Evolutionary conservation across 1,139 yeast species (phyloP).

Genomic region (Candida buenavistaensis): DNA sequence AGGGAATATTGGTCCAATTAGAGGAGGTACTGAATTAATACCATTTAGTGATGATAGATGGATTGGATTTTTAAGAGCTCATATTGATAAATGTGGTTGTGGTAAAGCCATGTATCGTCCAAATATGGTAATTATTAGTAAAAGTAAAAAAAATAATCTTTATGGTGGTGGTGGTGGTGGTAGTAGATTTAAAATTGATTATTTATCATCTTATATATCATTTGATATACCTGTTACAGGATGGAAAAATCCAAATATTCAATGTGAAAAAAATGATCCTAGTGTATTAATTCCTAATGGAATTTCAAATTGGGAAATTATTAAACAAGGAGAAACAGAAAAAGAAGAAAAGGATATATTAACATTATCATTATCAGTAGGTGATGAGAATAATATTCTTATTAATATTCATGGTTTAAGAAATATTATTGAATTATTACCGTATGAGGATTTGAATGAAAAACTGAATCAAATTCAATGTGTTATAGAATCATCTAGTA

Average conservation of each 20-base stretch:
- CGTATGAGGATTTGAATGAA: constrained; percentile 3
- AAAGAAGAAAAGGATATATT: constrained; percentile 25
- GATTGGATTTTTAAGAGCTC: constrained; percentile 52
- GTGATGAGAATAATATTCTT: constrained; percentile 37
- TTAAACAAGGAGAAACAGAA: no score
- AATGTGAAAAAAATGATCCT: constrained; percentile 26
- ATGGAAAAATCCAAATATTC: constrained; percentile 28
- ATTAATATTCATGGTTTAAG: constrained; percentile 18
- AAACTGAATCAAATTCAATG: constrained; percentile 14
- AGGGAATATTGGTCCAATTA: constrained; percentile 27
- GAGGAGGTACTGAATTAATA: constrained; percentile 54
- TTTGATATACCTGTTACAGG: constrained; percentile 34
- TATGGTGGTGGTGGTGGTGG: no score
- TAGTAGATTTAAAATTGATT: background rate
- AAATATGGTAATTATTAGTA: constrained; percentile 35
- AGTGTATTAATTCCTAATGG: constrained; percentile 42
- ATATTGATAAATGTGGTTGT: constrained; percentile 49
- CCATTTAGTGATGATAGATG: constrained; percentile 44
- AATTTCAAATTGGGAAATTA: constrained; percentile 29
- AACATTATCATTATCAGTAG: constrained; percentile 33
- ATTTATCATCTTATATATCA: constrained; percentile 27
- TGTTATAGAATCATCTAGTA: constrained; percentile 18
- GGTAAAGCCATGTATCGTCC: constrained; percentile 52
- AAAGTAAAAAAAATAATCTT: no score
- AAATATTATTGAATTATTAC: constrained; percentile 6